Conservation (phyloP, 805 yeast species). For the Blastobotrys parvus region DNA sequence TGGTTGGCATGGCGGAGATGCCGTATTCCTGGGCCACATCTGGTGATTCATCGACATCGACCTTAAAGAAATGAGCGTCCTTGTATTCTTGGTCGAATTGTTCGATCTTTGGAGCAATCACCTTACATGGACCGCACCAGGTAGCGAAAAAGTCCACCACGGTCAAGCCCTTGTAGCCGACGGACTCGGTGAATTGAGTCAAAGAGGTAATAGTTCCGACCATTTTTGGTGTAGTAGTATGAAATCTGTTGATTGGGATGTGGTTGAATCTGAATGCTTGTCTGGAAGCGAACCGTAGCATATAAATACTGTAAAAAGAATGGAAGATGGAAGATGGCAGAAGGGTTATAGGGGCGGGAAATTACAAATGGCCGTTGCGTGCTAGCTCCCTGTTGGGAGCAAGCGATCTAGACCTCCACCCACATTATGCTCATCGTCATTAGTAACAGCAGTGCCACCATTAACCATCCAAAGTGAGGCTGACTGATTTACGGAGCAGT, state of each 20-base stretch:
- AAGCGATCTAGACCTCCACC: too few relatives aligned
- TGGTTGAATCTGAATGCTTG: background rate
- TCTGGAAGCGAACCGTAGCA: background rate
- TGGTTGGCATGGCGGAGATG: constrained; percentile 60
- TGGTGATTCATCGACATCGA: constrained; percentile 82
- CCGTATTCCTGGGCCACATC: constrained; percentile 62
- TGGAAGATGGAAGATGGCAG: too few relatives aligned
- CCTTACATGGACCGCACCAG: constrained; percentile 99
- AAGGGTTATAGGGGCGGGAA: too few relatives aligned
- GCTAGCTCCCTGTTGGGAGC: too few relatives aligned
- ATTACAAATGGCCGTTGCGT: too few relatives aligned
- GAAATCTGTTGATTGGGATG: constrained; percentile 2
- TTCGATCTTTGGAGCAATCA: constrained; percentile 89
- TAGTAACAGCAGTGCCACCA: too few relatives aligned
- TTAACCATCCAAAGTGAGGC: too few relatives aligned
- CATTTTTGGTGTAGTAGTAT: constrained; percentile 32
- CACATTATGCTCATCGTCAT: too few relatives aligned
- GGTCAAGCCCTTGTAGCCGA: constrained; percentile 59
- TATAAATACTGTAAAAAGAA: background rate
- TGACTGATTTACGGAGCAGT: too few relatives aligned
- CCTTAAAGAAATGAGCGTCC: constrained; percentile 70
- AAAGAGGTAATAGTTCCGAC: constrained; percentile 43
- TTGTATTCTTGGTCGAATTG: constrained; percentile 56
- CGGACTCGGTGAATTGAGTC: constrained; percentile 59
- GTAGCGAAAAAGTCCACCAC: constrained; percentile 94